Evolutionary conservation across 1,139 yeast species (phyloP), one percentile per base, ranked within the genome.

Genomic region (Pichia terricola): DNA sequence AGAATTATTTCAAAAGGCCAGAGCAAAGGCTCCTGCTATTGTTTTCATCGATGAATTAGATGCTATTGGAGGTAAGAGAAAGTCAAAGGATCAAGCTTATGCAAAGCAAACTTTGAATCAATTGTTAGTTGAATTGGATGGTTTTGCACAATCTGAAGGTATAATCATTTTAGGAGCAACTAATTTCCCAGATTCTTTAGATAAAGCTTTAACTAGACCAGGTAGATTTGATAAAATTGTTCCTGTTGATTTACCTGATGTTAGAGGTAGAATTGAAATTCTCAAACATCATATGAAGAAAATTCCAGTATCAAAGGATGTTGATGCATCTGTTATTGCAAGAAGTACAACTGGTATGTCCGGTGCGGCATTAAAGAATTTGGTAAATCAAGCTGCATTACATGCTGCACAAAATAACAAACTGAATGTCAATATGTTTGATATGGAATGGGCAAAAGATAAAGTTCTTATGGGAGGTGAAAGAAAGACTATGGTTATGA

Each of bases 401-500:
- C 85, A 83, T 62, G 98, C 98, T 0, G 87, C 96, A 26, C 96
- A 88, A 62, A 77, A 82, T 58, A 83, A 86, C 55, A 97, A 97
- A 0, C 77, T 88, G 32, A 75, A 91, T 10, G 98, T 91, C 34
- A 87, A 82, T 59, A 86, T 87, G 95, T 62, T 66, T 40, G 97
- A 94, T 65, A 81, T 91, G 53, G 99, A 91, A 65, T 94, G 98
- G 98, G 98, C 99, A 40, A 94, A 94, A 64, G 99, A 91, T 64
- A 91, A 91, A 67, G 91, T 94, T 48, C 70, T 94, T 58, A 80
- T 94, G 84, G 99, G 99, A 43, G 98, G 97, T 34, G 99, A 95
- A 52, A 83, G 94, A 63, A 86, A 86, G 66, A 86, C 95, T 42
- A 89, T 89, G 97, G 96, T 91, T 42, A 77, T 91, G 66, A 89